Evolutionary conservation across 176 grass and related monocot species (phyloP), one percentile per base, ranked within the genome.

Genomic region (Areca catechu): DNA sequence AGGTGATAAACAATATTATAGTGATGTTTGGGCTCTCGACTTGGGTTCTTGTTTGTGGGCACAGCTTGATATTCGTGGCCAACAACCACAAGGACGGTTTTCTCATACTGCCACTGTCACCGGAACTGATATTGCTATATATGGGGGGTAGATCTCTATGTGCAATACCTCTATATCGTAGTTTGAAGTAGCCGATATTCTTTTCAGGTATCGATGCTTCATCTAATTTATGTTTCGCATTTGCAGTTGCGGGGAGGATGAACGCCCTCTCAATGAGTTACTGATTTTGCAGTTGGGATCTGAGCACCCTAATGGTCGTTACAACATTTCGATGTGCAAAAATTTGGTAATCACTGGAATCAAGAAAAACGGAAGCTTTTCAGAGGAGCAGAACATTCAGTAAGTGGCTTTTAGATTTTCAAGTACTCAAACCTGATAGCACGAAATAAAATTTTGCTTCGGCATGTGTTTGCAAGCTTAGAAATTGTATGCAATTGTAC

Each of bases 301-400:
- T 5, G 88, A 88, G 52, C 94, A 93, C 79, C 86, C 94, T 52
- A 98, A 98, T 74, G 84, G 88, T n/a, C 87, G 88, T 3, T 92
- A 93, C 62, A 98, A 98, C 80, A 82, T 92, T 16, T 79, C 88
- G 1, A 89, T 98, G 88, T 93, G 94, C 79, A 98, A 98, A 71
- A 81, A 74, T 81, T 92, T 68, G 83, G 94, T 62, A 88, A 77
- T 21, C 87, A 98, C 7, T 98, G 93, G 88, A 98, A 82, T 61
- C 84, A 92, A 21, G 88, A 92, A 55, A 98, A 80, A 73, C 60
- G 73, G 4, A 93, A 92, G 52, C 76, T 89, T 55, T 54, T 98
- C 28, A 70, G 94, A 14, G 34, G 9, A 73, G 50, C 73, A 27
- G 79, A 83, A 57, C 75, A 61, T 67, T 68, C 82, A 53, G 78